Evolutionary conservation across 805 yeast species (phyloP).

Genomic region (Wickerhamomyces sydowiorum): DNA sequence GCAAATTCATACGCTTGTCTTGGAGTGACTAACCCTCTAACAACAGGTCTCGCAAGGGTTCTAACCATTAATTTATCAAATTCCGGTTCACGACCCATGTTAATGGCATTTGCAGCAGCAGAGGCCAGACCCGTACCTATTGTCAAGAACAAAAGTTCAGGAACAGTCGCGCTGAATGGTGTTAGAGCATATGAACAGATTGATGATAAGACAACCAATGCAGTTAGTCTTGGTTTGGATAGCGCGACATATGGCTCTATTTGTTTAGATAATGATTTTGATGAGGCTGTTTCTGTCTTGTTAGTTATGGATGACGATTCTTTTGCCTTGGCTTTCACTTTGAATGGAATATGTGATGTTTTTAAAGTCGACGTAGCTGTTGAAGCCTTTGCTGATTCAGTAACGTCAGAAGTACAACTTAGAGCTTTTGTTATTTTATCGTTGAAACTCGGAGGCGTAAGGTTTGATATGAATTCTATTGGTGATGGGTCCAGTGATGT

Average conservation of each 20-base stretch:
- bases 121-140: slow-evolving; percentile 84
- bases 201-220: slow-evolving; percentile 83
- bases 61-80: slow-evolving; percentile 85
- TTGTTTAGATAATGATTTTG: slow-evolving; percentile 27
- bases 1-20: slow-evolving; percentile 80
- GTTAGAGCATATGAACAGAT: slow-evolving; percentile 92
- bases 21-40: slow-evolving; percentile 71
- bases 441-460: slow-evolving; percentile 11
- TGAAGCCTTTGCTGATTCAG: slow-evolving; percentile 5
- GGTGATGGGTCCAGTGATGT: slow-evolving; percentile 27
- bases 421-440: slow-evolving; percentile 23
- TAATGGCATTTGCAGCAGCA: slow-evolving; percentile 93
- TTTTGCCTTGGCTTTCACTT: slow-evolving; percentile 42
- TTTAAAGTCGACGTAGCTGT: slow-evolving; percentile 2
- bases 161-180: slow-evolving; percentile 72
- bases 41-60: slow-evolving; percentile 87
- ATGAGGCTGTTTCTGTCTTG: slow-evolving; percentile 19
- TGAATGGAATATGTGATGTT: slow-evolving; percentile 45
- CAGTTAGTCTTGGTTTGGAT: slow-evolving; percentile 86
- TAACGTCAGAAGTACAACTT: slow-evolving; percentile 28
- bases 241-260: slow-evolving; percentile 66
- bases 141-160: slow-evolving; percentile 67
- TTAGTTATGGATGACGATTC: slow-evolving; percentile 10
- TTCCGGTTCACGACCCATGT: slow-evolving; percentile 94
- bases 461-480: slow-evolving; percentile 31